Percentiles rank a stretch among this genome's conserved stretches.
Evolutionary conservation across 73 alveolate species (phyloP).

Genomic region (Paraurostyla sp.): DNA sequence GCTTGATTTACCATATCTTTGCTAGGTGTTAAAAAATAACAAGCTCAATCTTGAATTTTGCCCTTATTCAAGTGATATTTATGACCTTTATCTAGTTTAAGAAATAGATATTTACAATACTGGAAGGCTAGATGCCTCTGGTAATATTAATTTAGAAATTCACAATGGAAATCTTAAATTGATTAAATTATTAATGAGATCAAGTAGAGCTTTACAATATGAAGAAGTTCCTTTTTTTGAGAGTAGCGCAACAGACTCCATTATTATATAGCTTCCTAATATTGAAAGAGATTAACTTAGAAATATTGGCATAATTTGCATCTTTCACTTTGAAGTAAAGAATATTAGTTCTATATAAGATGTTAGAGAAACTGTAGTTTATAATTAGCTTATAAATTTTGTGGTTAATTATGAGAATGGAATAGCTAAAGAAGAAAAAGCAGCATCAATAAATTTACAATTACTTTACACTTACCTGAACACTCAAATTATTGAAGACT

Average conservation of each 20-base stretch:
- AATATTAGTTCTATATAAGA: constrained; percentile 1
- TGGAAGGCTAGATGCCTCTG: constrained; percentile 33
- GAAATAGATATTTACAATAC: neutral
- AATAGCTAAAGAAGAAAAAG: neutral
- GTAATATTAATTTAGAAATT: neutral
- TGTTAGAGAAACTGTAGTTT: constrained; percentile 17
- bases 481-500: neutral
- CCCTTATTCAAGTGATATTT: neutral
- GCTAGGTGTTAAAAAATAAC: neutral
- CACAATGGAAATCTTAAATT: neutral
- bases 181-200: constrained; percentile 12
- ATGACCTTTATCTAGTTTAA: neutral
- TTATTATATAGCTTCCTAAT: neutral
- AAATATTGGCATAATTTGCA: constrained; percentile 12
- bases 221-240: neutral
- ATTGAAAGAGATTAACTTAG: constrained; percentile 27
- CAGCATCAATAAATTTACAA: neutral
- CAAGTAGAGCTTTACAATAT: neutral
- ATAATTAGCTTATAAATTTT: neutral
- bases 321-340: neutral
- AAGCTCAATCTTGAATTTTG: neutral
- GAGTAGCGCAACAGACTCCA: neutral
- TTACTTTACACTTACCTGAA: constrained; percentile 2
- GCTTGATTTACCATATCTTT: constrained; percentile 15
- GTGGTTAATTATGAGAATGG: neutral